Conservation (phyloP, 345 rosid genomes). For the Brassica nigra region DNA sequence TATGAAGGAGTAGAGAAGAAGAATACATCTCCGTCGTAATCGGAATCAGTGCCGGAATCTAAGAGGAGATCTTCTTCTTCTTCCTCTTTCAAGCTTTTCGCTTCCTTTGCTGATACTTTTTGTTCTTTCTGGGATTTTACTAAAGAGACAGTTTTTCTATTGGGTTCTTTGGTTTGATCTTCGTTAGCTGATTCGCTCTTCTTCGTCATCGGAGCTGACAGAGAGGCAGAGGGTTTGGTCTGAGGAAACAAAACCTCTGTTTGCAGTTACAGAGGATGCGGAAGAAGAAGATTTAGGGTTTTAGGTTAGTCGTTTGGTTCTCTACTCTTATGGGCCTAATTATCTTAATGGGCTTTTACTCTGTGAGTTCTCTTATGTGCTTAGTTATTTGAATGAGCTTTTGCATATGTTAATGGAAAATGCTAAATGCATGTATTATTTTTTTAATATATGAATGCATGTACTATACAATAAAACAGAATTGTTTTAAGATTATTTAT, state of each 20-base stretch:
- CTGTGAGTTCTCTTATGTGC: neutral
- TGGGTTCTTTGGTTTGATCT: neutral
- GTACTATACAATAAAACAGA: neutral
- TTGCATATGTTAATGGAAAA: no score
- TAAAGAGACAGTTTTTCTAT: constrained; percentile 5
- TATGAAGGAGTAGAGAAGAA: neutral
- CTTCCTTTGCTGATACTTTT: constrained; percentile 2
- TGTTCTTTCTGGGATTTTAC: constrained; percentile 14
- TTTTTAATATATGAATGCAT: neutral
- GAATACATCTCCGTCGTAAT: constrained; percentile 33
- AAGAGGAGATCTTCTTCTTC: constrained; percentile 17
- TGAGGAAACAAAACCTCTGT: neutral
- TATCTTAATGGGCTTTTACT: neutral
- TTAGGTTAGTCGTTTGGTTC: neutral
- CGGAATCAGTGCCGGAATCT: constrained; percentile 37
- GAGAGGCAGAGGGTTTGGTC: constrained; percentile 21
- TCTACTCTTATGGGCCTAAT: constrained; percentile 2
- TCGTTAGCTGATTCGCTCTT: constrained; percentile 5
- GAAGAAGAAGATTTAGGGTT: constrained; percentile 35
- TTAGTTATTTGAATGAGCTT: no score
- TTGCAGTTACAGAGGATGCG: neutral
- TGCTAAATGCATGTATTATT: neutral
- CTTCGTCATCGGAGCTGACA: constrained; percentile 9
- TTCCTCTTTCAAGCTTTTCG: constrained; percentile 20
- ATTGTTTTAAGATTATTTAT: neutral